Percentiles rank a stretch among this genome's conserved stretches.
These are phyloP conservation scores for Fomitopsis serialis DNA, from an alignment of 768 basidiomycete genomes.

Conservation along the genomic window DNA sequence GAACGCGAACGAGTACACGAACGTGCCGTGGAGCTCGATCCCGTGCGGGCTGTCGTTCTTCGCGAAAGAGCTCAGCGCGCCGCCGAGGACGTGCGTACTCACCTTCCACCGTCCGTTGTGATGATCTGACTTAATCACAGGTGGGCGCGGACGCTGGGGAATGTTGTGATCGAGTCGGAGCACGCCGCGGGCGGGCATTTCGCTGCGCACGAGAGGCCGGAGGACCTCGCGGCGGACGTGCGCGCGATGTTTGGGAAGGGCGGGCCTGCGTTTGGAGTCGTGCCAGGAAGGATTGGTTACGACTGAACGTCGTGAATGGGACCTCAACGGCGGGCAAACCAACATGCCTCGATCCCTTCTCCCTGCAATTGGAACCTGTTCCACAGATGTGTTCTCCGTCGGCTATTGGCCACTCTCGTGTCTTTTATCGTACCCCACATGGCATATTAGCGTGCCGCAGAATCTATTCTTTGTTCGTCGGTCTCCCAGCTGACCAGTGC, in stretches of 20 bases:
- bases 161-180: slow-evolving; percentile 20
- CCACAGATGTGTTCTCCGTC: too few species aligned
- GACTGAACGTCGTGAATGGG: too few species aligned
- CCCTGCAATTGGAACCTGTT: too few species aligned
- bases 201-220: slow-evolving; percentile 24
- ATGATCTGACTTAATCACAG: slow-evolving; percentile 1
- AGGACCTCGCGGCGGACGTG: slow-evolving; percentile 20
- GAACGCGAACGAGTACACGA: background rate
- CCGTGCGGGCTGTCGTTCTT: slow-evolving; percentile 27
- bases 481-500: too few species aligned
- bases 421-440: too few species aligned
- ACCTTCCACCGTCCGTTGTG: background rate
- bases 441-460: too few species aligned
- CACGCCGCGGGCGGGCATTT: slow-evolving; percentile 25
- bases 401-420: too few species aligned
- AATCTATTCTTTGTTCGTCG: too few species aligned
- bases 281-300: slow-evolving; percentile 11
- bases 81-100: slow-evolving; percentile 16
- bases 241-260: slow-evolving; percentile 24
- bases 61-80: slow-evolving; percentile 19
- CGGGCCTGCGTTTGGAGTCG: slow-evolving; percentile 21
- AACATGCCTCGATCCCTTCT: too few species aligned
- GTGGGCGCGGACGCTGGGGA: slow-evolving; percentile 18
- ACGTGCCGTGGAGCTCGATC: slow-evolving; percentile 8
- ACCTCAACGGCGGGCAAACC: too few species aligned